Evolutionary conservation across 305 asterid species (phyloP).

Genomic region (Solanum hybrid): DNA sequence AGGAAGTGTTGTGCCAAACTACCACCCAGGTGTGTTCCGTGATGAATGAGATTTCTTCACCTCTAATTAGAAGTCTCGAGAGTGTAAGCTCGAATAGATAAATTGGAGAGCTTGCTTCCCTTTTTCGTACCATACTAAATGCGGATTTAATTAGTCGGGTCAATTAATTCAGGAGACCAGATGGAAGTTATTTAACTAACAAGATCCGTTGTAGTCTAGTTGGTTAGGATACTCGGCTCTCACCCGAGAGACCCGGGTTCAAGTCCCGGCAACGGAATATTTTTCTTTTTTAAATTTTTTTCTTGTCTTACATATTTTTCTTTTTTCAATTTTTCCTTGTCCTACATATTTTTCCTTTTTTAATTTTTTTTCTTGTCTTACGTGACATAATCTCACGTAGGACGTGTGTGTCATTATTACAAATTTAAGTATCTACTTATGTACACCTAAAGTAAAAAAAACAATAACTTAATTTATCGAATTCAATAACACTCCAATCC

Average conservation of each 20-base stretch:
- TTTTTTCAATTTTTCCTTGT: too few species aligned
- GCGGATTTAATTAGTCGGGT: neutral
- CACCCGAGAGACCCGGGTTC: constrained; percentile 98
- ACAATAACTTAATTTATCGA: neutral
- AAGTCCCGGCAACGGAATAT: constrained; percentile 89
- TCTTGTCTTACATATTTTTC: too few species aligned
- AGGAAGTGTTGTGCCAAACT: neutral
- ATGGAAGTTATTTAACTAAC: neutral
- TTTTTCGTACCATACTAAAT: neutral
- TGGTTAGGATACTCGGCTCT: constrained; percentile 98
- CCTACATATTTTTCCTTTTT: too few species aligned
- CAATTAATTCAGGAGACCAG: neutral
- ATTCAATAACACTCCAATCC: too few species aligned
- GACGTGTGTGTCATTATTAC: too few species aligned
- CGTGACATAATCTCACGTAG: too few species aligned
- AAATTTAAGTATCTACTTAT: too few species aligned
- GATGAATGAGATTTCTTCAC: neutral
- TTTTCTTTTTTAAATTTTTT: too few species aligned
- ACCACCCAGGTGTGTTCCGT: neutral
- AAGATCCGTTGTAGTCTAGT: constrained; percentile 61
- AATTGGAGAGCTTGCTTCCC: neutral
- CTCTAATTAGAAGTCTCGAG: neutral
- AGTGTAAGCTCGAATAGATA: neutral
- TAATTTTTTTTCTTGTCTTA: too few species aligned
- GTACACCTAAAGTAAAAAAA: too few species aligned